Percentiles rank a stretch among this genome's conserved stretches.
These are phyloP conservation scores for Thelonectria blattea DNA, from an alignment of 2,329 filamentous ascomycete genomes.

Conservation along the genomic window DNA sequence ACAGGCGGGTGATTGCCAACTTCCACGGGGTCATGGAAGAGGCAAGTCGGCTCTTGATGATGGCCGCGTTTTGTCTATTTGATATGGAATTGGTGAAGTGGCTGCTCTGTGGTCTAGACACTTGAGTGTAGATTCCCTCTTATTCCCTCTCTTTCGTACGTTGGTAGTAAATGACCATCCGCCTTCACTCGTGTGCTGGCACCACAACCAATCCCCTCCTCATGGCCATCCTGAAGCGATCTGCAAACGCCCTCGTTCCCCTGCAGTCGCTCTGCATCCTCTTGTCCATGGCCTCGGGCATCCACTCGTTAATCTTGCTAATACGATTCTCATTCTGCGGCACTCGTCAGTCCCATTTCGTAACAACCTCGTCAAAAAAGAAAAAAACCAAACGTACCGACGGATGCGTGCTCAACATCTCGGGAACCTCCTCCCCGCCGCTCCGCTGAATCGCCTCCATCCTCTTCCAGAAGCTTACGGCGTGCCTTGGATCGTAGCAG, in stretches of 20 bases:
- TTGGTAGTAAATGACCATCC: neutral
- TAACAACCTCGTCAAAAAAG: too few relatives aligned
- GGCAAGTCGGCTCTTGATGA: neutral
- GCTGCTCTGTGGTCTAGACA: neutral
- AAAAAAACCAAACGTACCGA: constrained; percentile 59
- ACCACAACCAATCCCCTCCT: constrained; percentile 39
- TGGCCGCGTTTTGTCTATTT: neutral
- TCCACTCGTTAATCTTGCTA: constrained; percentile 68
- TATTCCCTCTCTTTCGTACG: too few relatives aligned
- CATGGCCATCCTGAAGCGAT: constrained; percentile 57
- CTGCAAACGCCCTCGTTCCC: constrained; percentile 58
- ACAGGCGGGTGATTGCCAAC: constrained; percentile 32
- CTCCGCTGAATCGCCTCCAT: constrained; percentile 61
- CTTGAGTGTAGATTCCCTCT: neutral
- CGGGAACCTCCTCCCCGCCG: constrained; percentile 60
- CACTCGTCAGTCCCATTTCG: neutral
- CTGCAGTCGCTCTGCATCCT: constrained; percentile 59
- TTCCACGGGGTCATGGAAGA: too few relatives aligned
- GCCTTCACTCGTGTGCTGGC: constrained; percentile 3
- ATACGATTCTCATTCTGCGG: constrained; percentile 66
- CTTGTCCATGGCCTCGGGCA: constrained; percentile 63
- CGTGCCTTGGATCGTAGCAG: constrained; percentile 74
- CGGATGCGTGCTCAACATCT: constrained; percentile 80
- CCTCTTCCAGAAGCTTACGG: constrained; percentile 69
- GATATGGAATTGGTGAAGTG: neutral